These are phyloP conservation scores for Paecilomyces sp. DNA, from an alignment of 2,329 filamentous ascomycete species.

Conservation along the genomic window DNA sequence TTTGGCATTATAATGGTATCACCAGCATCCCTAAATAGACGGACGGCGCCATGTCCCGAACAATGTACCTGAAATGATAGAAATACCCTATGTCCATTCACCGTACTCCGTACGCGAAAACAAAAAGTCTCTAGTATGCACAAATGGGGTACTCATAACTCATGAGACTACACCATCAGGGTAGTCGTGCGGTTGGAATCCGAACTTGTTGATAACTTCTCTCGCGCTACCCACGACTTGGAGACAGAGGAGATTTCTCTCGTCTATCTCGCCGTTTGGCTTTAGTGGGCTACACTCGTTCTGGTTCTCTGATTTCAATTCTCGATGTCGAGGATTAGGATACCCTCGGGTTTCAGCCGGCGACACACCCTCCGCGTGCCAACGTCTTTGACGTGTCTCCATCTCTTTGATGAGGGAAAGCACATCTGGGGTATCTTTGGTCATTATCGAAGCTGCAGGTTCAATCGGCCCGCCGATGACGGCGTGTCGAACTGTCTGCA, in stretches of 20 bases:
- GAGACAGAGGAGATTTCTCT: slow-evolving; percentile 26
- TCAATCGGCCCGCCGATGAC: slow-evolving; percentile 26
- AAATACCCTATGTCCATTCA: background rate
- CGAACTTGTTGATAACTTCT: slow-evolving; percentile 25
- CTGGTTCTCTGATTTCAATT: slow-evolving; percentile 3
- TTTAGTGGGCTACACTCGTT: background rate
- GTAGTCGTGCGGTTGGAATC: slow-evolving; percentile 28
- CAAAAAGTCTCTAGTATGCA: background rate
- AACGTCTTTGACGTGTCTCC: slow-evolving; percentile 35
- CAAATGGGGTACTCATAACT: background rate
- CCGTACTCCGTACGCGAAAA: background rate
- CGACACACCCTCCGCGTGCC: slow-evolving; percentile 23
- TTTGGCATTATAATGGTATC: background rate
- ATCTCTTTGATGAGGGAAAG: slow-evolving; percentile 33
- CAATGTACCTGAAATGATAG: background rate
- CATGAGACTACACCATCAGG: slow-evolving; percentile 16
- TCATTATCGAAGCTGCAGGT: slow-evolving; percentile 15
- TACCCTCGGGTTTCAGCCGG: background rate
- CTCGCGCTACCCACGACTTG: slow-evolving; percentile 27
- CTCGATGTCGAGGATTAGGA: slow-evolving; percentile 3
- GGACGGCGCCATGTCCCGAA: background rate
- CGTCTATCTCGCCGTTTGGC: slow-evolving; percentile 8
- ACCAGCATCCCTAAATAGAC: background rate
- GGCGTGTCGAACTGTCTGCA: slow-evolving; percentile 25
- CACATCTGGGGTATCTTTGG: slow-evolving; percentile 26